Percentiles rank a stretch among this genome's conserved stretches.
These are phyloP conservation scores for Parasitella parasitica DNA, from an alignment of 371 early-diverging fungal species.

Conservation along the genomic window DNA sequence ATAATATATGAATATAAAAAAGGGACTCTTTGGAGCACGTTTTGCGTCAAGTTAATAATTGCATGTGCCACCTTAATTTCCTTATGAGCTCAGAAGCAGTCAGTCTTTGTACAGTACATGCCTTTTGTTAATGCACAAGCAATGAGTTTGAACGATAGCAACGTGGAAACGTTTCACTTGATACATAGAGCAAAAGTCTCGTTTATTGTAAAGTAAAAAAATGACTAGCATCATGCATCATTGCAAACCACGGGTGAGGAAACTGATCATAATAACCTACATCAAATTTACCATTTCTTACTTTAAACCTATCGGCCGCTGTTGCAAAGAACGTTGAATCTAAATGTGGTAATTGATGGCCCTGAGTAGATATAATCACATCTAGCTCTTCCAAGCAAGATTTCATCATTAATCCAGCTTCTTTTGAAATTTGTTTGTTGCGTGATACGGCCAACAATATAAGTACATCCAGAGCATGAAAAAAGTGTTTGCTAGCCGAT, in stretches of 20 bases:
- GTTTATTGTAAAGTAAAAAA: neutral
- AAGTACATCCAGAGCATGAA: conserved; percentile 8
- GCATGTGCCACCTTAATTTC: too few species aligned
- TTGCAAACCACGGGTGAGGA: conserved; percentile 19
- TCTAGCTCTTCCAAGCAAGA: neutral
- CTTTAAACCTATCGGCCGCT: neutral
- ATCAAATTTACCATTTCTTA: neutral
- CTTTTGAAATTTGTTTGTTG: neutral
- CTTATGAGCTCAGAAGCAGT: too few species aligned
- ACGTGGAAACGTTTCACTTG: too few species aligned
- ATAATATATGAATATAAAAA: too few species aligned
- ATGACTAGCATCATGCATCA: conserved; percentile 14
- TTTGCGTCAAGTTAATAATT: too few species aligned
- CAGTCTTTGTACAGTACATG: too few species aligned
- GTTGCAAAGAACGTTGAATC: neutral
- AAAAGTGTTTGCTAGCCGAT: neutral
- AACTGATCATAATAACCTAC: conserved; percentile 1
- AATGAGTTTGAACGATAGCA: too few species aligned
- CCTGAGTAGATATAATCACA: neutral
- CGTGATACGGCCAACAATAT: neutral
- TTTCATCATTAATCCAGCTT: neutral
- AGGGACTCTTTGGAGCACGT: too few species aligned
- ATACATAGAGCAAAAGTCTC: too few species aligned
- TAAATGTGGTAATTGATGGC: neutral
- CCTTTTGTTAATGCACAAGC: too few species aligned